Evolutionary conservation across 345 rosid species (phyloP).

Genomic region (Eucalyptus cladocalyx): DNA sequence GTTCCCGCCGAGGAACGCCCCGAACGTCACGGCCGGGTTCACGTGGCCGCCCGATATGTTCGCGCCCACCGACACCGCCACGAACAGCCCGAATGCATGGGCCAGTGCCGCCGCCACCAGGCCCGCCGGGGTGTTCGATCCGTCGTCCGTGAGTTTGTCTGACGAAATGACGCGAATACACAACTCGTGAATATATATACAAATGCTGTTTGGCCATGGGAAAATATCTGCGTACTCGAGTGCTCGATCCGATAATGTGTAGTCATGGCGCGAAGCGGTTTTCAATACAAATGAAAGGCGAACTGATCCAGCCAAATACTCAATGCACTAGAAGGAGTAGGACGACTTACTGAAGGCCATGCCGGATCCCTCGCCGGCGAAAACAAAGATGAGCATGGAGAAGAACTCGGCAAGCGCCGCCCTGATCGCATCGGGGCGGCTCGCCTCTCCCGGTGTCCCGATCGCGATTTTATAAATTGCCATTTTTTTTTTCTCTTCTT

Average conservation of each 20-base stretch:
- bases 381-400: conserved; percentile 70
- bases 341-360: conserved; percentile 59
- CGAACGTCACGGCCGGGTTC: conserved; percentile 84
- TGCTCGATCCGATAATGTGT: not conserved
- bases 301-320: not conserved
- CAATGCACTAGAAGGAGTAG: not conserved
- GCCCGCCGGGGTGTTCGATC: conserved; percentile 41
- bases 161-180: not conserved
- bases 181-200: not conserved
- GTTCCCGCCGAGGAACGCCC: conserved; percentile 72
- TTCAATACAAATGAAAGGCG: not conserved
- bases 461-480: conserved; percentile 47
- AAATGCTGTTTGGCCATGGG: not conserved
- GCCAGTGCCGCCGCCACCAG: conserved; percentile 59
- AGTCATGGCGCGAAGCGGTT: not conserved
- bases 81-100: conserved; percentile 67
- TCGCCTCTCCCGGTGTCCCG: conserved; percentile 52
- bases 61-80: conserved; percentile 65
- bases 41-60: conserved; percentile 89
- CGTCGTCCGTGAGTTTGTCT: conserved; percentile 17
- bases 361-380: conserved; percentile 87
- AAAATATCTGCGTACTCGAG: not conserved
- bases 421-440: conserved; percentile 47
- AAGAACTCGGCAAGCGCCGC: conserved; percentile 72
- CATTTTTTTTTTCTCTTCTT: conserved; percentile 13